Conservation (phyloP, 169 alveolate species). For the Plasmodium cynomolgi region DNA sequence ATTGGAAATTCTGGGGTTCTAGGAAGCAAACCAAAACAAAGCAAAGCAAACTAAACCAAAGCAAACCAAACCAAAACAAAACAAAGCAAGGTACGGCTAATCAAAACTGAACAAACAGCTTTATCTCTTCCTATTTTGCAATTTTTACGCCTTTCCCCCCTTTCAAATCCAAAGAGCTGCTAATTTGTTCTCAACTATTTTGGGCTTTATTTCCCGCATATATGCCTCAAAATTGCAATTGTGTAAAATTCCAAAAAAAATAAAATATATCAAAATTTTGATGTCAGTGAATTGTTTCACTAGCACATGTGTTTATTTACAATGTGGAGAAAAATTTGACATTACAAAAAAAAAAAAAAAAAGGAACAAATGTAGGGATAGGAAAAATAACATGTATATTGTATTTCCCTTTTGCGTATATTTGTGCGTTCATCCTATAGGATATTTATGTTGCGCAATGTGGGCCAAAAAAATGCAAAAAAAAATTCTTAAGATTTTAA, state of each 20-base stretch:
- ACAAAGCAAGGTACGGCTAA: background rate
- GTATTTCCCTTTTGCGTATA: background rate
- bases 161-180: background rate
- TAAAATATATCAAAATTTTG: background rate
- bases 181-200: background rate
- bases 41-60: background rate
- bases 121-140: background rate
- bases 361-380: background rate
- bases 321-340: background rate
- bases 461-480: background rate
- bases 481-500: slow-evolving; percentile 3
- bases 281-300: background rate
- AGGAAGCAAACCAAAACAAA: background rate
- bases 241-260: background rate
- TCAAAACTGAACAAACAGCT: background rate
- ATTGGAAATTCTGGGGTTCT: slow-evolving; percentile 18
- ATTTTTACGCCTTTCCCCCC: background rate
- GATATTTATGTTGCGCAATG: slow-evolving; percentile 1
- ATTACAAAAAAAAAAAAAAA: background rate
- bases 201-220: background rate
- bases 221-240: background rate
- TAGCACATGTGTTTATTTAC: background rate
- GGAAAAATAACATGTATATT: background rate
- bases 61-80: background rate
- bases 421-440: background rate